A percentile compares a stretch with the other conserved stretches of the same genome.
Evolutionary conservation across 2,329 filamentous ascomycete species (phyloP).

Genomic region (Rhinocladiella similis): DNA sequence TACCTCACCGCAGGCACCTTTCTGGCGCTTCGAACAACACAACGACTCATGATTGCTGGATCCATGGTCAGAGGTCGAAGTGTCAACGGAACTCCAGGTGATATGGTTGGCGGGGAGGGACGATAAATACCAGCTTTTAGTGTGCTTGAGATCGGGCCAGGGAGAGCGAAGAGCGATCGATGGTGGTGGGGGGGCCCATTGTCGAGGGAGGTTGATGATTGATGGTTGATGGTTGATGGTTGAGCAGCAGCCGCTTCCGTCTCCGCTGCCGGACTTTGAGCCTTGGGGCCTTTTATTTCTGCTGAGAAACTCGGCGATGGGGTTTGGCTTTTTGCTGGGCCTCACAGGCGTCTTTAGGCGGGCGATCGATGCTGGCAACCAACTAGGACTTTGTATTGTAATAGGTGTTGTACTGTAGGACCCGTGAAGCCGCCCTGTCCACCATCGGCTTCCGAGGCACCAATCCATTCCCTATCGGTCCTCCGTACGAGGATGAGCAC

Average conservation of each 20-base stretch:
- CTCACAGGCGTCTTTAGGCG: background rate
- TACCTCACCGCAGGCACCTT: conserved; percentile 15
- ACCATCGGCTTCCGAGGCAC: background rate
- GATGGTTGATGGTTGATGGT: no score
- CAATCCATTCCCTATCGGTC: background rate
- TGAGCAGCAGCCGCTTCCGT: no score
- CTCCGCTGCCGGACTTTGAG: no score
- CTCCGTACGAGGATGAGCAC: no score
- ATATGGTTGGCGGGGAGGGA: background rate
- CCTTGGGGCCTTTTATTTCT: background rate
- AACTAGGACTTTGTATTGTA: no score
- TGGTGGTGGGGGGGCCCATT: no score
- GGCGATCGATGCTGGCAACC: background rate
- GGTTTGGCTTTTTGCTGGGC: background rate
- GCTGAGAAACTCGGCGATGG: background rate
- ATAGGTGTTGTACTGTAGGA: no score
- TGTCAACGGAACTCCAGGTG: conserved; percentile 44
- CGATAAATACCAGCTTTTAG: background rate
- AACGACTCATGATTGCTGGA: conserved; percentile 21
- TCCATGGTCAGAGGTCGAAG: conserved; percentile 30
- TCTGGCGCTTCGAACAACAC: conserved; percentile 18
- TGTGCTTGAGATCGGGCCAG: background rate
- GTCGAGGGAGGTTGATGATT: no score
- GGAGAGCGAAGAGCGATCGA: no score
- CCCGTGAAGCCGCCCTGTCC: no score